Evolutionary conservation across 805 yeast genomes (phyloP).

Genomic region (Candida maris): DNA sequence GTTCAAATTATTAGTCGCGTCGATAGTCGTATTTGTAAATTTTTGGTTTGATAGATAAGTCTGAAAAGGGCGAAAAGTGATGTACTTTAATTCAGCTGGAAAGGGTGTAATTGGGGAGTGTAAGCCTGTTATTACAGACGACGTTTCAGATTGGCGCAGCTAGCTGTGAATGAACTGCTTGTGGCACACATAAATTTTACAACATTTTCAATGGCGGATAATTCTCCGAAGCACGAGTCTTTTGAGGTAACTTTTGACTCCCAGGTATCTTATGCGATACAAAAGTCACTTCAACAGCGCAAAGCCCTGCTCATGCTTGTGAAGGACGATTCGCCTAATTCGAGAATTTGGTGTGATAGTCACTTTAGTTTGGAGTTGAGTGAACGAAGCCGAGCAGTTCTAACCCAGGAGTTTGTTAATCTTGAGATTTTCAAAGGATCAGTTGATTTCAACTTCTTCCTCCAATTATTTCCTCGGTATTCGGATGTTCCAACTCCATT

Average conservation of each 20-base stretch:
- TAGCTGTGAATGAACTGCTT: too few species aligned
- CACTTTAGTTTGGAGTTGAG: slow-evolving; percentile 19
- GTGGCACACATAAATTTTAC: too few species aligned
- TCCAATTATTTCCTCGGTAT: slow-evolving; percentile 49
- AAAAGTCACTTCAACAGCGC: slow-evolving; percentile 32
- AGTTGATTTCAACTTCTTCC: slow-evolving; percentile 43
- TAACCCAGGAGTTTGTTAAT: slow-evolving; percentile 33
- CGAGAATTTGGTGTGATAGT: slow-evolving; percentile 22
- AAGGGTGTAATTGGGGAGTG: too few species aligned
- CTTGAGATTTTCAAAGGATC: slow-evolving; percentile 40
- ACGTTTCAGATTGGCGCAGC: too few species aligned
- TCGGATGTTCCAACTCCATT: slow-evolving; percentile 47
- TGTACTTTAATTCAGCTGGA: too few species aligned
- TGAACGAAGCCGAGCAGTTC: slow-evolving; percentile 16
- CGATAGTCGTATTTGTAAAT: too few species aligned
- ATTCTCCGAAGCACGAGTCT: too few species aligned
- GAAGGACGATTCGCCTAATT: slow-evolving; percentile 21
- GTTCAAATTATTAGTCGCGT: too few species aligned
- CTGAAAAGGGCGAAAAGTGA: too few species aligned
- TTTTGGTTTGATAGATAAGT: too few species aligned
- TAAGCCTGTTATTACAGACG: too few species aligned
- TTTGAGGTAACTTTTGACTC: slow-evolving; percentile 19
- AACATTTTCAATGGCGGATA: too few species aligned
- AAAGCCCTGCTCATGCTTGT: slow-evolving; percentile 41
- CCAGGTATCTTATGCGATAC: slow-evolving; percentile 35